Base-by-base conservation (phyloP, 306 rosid species). In the Quercus cerris region DNA sequence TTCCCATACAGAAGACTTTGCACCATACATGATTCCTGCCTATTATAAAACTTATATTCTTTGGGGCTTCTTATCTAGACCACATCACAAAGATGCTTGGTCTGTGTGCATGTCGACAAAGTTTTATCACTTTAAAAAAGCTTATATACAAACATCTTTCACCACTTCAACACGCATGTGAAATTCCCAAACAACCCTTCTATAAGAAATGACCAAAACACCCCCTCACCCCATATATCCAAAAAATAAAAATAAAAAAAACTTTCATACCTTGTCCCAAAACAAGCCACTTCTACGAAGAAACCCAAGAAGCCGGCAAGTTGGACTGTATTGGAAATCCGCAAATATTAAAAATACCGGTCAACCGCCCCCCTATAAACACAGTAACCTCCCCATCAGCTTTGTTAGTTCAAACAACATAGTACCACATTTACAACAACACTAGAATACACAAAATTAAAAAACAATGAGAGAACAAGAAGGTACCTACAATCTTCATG, bases 321-420 rank as follows among this genome's bases (percentile, higher is more conserved):
- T 31, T 56, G 90, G 94, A 86, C 84, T 11, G 25, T 81, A 56
- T 78, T 5, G 91, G 83, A 25, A 68, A 8, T 68, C 72, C 18
- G 0, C 77, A 85, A 58, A 30, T 10, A 59, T 46, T 57, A 46
- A 61, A 77, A 90, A 88, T 86, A 90, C 92, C 91, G 94, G 98
- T 95, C 98, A 95, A 95, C 94, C 77, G 92, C 86, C 92, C 74
- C 52, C 66, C 77, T 44, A 73, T 62, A 11, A 71, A 41, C 85
- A 59, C 80, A 77, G 59, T 78, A 76, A 78, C 84, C 79, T 22
- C 67, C 80, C 66, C 71, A 67, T 66, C 71, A 70, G 73, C 54
- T 41, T 49, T 33, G 71, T 81, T 76, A 27, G 89, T 85, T 86
- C 31, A 77, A 54, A 80, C 51, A 38, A 52, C 57, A 38, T 79